These are phyloP conservation scores for Dillenia turbinata DNA, from an alignment of 164 flowering plant genomes.

Conservation along the genomic window DNA sequence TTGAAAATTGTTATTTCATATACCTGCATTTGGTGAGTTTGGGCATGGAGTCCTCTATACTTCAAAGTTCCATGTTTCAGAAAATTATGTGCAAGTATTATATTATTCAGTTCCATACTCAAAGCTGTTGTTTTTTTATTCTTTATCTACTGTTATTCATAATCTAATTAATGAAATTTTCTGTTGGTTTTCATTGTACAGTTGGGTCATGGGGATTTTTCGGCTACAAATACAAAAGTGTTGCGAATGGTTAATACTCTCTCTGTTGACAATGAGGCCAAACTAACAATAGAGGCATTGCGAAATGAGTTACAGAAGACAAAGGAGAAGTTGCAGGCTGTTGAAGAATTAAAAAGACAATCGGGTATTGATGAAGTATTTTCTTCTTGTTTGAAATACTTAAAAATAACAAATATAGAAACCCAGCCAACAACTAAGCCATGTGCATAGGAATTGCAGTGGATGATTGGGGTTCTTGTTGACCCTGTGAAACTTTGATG, in stretches of 20 bases:
- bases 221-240: conserved; percentile 87
- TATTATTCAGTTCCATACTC: too few relatives aligned
- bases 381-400: background rate
- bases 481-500: too few relatives aligned
- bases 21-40: too few relatives aligned
- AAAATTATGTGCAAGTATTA: too few relatives aligned
- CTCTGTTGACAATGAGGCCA: conserved; percentile 85
- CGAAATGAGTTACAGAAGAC: conserved; percentile 76
- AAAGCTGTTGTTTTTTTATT: background rate
- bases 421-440: too few relatives aligned
- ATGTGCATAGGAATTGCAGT: too few relatives aligned
- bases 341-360: conserved; percentile 88
- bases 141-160: background rate
- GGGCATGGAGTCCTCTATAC: too few relatives aligned
- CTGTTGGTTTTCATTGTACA: conserved; percentile 24
- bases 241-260: conserved; percentile 94
- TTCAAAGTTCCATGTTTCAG: too few relatives aligned
- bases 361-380: conserved; percentile 43
- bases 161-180: conserved; percentile 1
- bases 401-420: too few relatives aligned
- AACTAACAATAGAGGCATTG: conserved; percentile 84
- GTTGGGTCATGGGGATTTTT: conserved; percentile 98
- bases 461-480: too few relatives aligned
- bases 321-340: conserved; percentile 79
- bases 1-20: too few relatives aligned